Evolutionary conservation across 441 rosid species (phyloP), one percentile per base, ranked within the genome.

Genomic region (Cnidoscolus chayamansa): DNA sequence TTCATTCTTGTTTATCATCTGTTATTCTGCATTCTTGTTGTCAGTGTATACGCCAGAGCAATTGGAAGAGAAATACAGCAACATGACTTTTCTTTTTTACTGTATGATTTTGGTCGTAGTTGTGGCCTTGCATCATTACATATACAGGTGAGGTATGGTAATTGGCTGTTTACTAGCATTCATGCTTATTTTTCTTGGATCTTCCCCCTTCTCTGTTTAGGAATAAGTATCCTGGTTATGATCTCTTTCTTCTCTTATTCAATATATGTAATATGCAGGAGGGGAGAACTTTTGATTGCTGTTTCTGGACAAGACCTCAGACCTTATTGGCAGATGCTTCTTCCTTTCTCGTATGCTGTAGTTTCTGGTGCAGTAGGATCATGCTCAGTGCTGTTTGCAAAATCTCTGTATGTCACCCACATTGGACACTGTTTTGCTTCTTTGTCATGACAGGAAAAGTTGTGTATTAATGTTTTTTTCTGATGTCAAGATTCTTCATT

Each of bases 331-430:
- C 88, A 83, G 32, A 86, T 84, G 89, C 78, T 94, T 73, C 91
- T 92, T 81, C 99, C 99, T 57, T 92, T 94, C 81, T 92, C 99
- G 4, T 94, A 90, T 80, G 99, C 99, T 63, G 81, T 90, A 72
- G 99, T 94, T 72, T 94, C 99, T 0, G 99, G 99, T 51, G 99
- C 99, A 54, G 81, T 92, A 73, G 99, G 99, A 74, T 92, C 99
- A 63, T 92, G 89, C 85, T 94, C 99, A 13, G 99, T 94, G 73
- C 82, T 94, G 81, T 94, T 92, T 70, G 99, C 99, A 72, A 94
- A 94, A 86, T 94, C 99, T 67, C 91, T 94, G 98, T 94, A 82
- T 86, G 98, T 86, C 68, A 49, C 74, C 68, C 65, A 35, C 55
- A 71, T 43, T 56, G 15, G 61, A 62, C 71, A 37, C 48, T 7